Conservation (phyloP, 192 early-diverging fungal species). For the Paraglomus brasilianum region DNA sequence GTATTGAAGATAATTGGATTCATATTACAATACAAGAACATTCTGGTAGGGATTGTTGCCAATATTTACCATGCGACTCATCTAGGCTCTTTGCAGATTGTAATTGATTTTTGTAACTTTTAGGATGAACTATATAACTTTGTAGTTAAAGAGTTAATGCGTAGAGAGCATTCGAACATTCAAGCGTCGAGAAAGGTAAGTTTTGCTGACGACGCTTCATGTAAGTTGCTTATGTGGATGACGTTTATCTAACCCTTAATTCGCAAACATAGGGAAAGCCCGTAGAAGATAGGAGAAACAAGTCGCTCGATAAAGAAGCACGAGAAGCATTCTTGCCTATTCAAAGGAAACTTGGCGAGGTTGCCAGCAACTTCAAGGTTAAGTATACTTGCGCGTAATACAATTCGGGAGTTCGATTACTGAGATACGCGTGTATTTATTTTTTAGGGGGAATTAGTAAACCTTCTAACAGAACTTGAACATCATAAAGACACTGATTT, state of each 20-base stretch:
- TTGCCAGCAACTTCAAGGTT: constrained; percentile 39
- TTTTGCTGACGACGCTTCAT: no score
- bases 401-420: neutral
- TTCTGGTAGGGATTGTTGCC: constrained; percentile 36
- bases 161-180: constrained; percentile 29
- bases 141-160: constrained; percentile 41
- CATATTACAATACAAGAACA: constrained; percentile 63
- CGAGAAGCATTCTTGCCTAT: constrained; percentile 30
- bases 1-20: constrained; percentile 63
- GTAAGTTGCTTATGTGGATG: no score
- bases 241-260: neutral
- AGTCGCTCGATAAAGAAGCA: neutral
- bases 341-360: constrained; percentile 22
- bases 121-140: constrained; percentile 53
- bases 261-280: neutral
- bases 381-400: neutral
- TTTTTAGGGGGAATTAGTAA: constrained; percentile 53
- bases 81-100: neutral
- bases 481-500: constrained; percentile 70
- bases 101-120: constrained; percentile 3
- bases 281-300: neutral
- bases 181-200: no score
- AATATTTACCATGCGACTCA: neutral
- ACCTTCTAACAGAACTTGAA: constrained; percentile 55
- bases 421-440: constrained; percentile 27